Percentiles rank a stretch among this genome's conserved stretches.
phyloP scores from a whole-genome alignment of 2,329 filamentous ascomycete genomes.

The Massarina eburnea region DNA sequence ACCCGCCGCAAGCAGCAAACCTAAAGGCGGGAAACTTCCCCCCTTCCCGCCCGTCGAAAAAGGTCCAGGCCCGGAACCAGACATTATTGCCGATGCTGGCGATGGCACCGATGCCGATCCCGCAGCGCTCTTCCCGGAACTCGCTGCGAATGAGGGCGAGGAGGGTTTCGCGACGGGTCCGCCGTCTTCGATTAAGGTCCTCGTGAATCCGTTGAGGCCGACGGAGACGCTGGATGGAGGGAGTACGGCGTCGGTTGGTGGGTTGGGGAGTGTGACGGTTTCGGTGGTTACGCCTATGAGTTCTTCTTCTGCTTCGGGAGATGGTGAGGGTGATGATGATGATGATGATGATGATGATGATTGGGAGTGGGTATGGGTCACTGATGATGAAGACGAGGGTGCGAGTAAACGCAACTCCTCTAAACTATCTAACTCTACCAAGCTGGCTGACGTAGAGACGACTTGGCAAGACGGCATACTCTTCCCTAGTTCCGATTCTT shows the following conservation, averaged over 20 bases:
- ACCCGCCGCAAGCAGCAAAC: too few relatives aligned
- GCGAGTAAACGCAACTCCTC: too few relatives aligned
- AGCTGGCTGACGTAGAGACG: background rate
- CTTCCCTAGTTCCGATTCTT: background rate
- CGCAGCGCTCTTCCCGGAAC: background rate
- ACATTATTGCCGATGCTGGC: background rate
- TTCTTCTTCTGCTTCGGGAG: too few relatives aligned
- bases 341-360: background rate
- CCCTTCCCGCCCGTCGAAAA: too few relatives aligned
- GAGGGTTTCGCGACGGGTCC: background rate
- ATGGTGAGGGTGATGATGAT: background rate
- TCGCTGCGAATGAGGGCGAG: background rate
- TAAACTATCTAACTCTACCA: too few relatives aligned
- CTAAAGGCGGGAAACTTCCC: too few relatives aligned
- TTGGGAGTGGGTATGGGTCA: background rate
- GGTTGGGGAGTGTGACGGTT: too few relatives aligned
- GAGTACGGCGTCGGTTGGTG: too few relatives aligned
- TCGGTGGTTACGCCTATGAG: too few relatives aligned
- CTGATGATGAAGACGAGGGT: background rate
- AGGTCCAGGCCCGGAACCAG: background rate
- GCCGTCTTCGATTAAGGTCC: too few relatives aligned
- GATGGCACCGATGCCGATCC: background rate
- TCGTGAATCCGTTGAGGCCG: too few relatives aligned
- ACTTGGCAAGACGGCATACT: constrained; percentile 3
- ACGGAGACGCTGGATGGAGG: too few relatives aligned